These are phyloP conservation scores for Metschnikowia picachoensis DNA, from an alignment of 805 yeast species.

Conservation along the genomic window DNA sequence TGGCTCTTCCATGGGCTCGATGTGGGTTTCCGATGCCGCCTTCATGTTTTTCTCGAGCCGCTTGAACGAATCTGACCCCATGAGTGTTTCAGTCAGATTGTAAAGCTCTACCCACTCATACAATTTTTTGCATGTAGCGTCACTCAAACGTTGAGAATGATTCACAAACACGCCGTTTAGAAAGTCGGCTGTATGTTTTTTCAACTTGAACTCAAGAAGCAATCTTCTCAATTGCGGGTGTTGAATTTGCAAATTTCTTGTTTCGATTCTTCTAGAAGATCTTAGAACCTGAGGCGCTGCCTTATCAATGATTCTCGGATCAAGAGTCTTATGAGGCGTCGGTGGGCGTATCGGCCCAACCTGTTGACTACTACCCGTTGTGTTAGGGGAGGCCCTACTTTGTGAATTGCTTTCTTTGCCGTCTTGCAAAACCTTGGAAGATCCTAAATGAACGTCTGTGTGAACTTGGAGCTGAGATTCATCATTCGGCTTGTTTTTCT, in stretches of 20 bases:
- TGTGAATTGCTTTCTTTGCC: too few species aligned
- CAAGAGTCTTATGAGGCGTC: not conserved
- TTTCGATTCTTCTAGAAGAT: not conserved
- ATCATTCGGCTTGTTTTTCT: too few species aligned
- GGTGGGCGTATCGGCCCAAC: too few species aligned
- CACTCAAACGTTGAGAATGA: constrained; percentile 7
- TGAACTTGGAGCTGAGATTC: too few species aligned
- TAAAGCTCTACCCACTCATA: constrained; percentile 1
- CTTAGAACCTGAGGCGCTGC: not conserved
- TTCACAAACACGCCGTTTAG: constrained; percentile 12
- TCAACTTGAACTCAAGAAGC: constrained; percentile 6
- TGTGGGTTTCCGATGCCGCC: constrained; percentile 2
- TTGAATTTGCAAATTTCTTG: constrained; percentile 1
- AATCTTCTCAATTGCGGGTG: constrained; percentile 17
- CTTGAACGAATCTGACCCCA: not conserved
- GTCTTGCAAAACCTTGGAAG: too few species aligned
- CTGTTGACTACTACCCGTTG: too few species aligned
- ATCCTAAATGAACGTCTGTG: too few species aligned
- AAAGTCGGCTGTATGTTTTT: constrained; percentile 9
- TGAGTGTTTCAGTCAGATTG: not conserved
- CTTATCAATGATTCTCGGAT: constrained; percentile 3
- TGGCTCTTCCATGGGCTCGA: constrained; percentile 16
- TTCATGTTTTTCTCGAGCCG: constrained; percentile 1
- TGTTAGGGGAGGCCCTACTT: too few species aligned
- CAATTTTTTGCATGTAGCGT: constrained; percentile 1